phyloP scores from a whole-genome alignment of 805 yeast genomes.

The Pichia occidentalis region DNA sequence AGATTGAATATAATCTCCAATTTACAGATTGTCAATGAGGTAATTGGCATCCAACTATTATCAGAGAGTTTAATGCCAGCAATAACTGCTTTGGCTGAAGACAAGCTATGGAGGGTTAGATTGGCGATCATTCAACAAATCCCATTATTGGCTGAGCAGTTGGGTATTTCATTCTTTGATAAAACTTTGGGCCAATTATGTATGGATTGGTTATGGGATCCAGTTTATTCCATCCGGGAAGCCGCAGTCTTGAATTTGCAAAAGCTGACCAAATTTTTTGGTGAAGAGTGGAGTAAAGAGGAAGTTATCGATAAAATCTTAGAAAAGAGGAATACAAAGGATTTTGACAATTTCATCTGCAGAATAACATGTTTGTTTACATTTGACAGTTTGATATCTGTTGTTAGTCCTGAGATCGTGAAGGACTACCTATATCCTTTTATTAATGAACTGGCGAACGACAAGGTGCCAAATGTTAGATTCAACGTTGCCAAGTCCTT shows the following conservation, averaged over 20 bases:
- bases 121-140: constrained; percentile 94
- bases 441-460: constrained; percentile 61
- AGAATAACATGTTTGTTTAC: constrained; percentile 89
- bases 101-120: constrained; percentile 96
- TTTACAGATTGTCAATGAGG: constrained; percentile 85
- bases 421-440: constrained; percentile 71
- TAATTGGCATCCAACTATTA: constrained; percentile 82
- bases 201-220: constrained; percentile 98
- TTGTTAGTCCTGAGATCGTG: constrained; percentile 51
- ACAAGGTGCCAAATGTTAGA: constrained; percentile 90
- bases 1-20: constrained; percentile 90
- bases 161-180: constrained; percentile 90
- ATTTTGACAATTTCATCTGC: constrained; percentile 67
- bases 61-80: constrained; percentile 91
- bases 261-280: constrained; percentile 78
- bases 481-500: constrained; percentile 91
- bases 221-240: constrained; percentile 91
- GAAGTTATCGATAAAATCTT: constrained; percentile 77
- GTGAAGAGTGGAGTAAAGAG: constrained; percentile 85
- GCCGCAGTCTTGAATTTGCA: constrained; percentile 87
- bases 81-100: constrained; percentile 91
- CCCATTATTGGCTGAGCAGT: constrained; percentile 88
- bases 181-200: constrained; percentile 86
- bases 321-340: constrained; percentile 32
- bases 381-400: constrained; percentile 74